These are phyloP conservation scores for Lactifluus piperatus DNA, from an alignment of 768 basidiomycete species.

Conservation along the genomic window DNA sequence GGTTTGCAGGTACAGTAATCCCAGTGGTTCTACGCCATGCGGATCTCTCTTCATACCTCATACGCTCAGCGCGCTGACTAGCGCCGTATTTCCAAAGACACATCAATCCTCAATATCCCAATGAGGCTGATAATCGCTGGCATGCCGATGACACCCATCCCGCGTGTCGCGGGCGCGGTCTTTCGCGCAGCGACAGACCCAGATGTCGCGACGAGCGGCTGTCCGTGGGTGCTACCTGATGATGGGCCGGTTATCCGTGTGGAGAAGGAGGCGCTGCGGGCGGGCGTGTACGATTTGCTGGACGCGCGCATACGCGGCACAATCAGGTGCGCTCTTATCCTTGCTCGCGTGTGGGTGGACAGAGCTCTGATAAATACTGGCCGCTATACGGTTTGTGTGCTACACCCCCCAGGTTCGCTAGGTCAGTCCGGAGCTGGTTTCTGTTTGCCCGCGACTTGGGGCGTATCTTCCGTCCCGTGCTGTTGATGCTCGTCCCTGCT, in stretches of 20 bases:
- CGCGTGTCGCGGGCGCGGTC: constrained; percentile 27
- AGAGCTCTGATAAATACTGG: neutral
- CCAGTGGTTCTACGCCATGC: too few relatives aligned
- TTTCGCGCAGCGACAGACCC: constrained; percentile 26
- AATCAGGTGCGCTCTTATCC: neutral
- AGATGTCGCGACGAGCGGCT: constrained; percentile 22
- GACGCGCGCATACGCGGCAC: constrained; percentile 5
- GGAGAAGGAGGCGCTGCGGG: constrained; percentile 18
- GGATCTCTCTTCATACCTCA: neutral
- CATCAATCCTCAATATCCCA: constrained; percentile 20
- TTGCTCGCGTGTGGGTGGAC: neutral
- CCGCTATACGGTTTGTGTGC: neutral
- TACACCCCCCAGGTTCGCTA: neutral
- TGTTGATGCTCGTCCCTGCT: neutral
- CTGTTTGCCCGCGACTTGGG: neutral
- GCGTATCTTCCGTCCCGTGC: neutral
- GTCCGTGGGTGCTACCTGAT: constrained; percentile 27
- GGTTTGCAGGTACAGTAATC: constrained; percentile 29
- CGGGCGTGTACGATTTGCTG: constrained; percentile 25
- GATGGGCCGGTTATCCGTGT: constrained; percentile 24
- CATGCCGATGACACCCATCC: constrained; percentile 25
- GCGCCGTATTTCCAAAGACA: constrained; percentile 11
- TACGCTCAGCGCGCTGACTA: neutral
- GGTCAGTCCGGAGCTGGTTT: neutral
- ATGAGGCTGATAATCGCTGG: constrained; percentile 23